Base-by-base conservation (phyloP, 257 asterid species). In the Thymus quinquecostatus region DNA sequence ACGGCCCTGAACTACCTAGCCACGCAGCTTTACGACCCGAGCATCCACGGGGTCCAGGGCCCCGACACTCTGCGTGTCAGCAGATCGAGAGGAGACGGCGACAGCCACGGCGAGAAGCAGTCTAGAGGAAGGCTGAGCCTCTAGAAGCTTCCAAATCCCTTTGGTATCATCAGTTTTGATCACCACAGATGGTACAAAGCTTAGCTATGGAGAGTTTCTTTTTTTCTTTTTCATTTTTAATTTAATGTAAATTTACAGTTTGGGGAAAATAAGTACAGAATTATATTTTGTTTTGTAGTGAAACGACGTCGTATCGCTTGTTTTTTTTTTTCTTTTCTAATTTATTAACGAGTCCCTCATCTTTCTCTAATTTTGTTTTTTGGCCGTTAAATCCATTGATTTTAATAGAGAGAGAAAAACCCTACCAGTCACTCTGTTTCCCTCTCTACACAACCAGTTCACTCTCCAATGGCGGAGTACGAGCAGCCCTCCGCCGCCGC, bases 391-490 rank as follows among this genome's bases (percentile, higher is more conserved):
- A 4, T 38, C 41, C 41, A 47, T 47, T 3, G 4, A 47, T 47
- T 10, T 10, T 10, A 47, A 47, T 10, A 47, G 6, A 11, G 1
- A 0, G 10, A 58, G 5, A 33, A 58, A 32, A 58, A 6, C 48
- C 66, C 66, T 36, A 36, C 11, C 13, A 7, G 6, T 30, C 12
- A n/a, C 29, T 27, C 33, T 43, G 34, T 69, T 8, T 58, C 58
- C 44, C 74, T 69, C 66, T 69, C 74, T 41, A n/a, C 40, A 6
- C 30, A 1, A 2, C 1, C 49, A 9, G 49, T 33, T 8, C 61
- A 49, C 1, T 65, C 8, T 76, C 69, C 83, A 58, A 89, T 88
- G 97, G 95, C 90, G 77, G 90, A 92, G n/a, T 90, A 86, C 76
- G 88, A 86, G 34, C 75, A 66, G 72, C 21, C 67, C 74, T 4